Conservation (phyloP, 1,284 basidiomycete species). For the Pseudozyma flocculosa region DNA sequence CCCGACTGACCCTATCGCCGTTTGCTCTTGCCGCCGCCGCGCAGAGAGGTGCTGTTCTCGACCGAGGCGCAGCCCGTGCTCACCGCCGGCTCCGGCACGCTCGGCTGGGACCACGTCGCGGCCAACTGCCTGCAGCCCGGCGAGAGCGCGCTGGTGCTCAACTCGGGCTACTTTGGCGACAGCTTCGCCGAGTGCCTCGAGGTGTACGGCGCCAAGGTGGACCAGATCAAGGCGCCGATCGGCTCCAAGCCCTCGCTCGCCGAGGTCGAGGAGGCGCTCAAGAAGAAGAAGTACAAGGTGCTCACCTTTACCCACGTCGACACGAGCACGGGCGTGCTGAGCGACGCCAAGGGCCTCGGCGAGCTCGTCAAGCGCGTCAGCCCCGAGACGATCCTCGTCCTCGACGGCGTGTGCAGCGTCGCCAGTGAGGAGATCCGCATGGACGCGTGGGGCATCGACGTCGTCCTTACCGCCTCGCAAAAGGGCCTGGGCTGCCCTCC, state of each 20-base stretch:
- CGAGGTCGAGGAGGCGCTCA: conserved; percentile 72
- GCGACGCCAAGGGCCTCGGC: conserved; percentile 77
- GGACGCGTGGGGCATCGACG: conserved; percentile 90
- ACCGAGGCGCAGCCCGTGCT: conserved; percentile 68
- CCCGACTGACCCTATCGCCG: conserved; percentile 80
- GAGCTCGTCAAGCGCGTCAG: conserved; percentile 75
- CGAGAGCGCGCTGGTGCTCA: conserved; percentile 77
- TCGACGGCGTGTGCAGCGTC: conserved; percentile 93
- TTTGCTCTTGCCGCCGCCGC: too few species aligned
- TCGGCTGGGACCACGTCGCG: conserved; percentile 72
- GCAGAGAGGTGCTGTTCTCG: conserved; percentile 65
- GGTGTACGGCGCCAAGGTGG: conserved; percentile 87
- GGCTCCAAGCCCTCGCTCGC: conserved; percentile 71
- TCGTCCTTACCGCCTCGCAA: conserved; percentile 85
- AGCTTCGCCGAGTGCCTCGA: conserved; percentile 60
- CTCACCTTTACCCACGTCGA: conserved; percentile 88
- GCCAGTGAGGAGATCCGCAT: conserved; percentile 91
- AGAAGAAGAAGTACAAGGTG: conserved; percentile 82
- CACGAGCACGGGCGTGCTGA: conserved; percentile 70
- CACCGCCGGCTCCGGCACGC: conserved; percentile 88
- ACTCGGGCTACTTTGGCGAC: conserved; percentile 60
- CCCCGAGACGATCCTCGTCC: conserved; percentile 79
- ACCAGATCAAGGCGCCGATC: conserved; percentile 77
- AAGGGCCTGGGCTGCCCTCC: conserved; percentile 96
- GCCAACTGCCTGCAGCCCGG: conserved; percentile 76